Base-by-base conservation (phyloP, 495 filamentous ascomycete species). In the Elasticomyces elasticus region DNA sequence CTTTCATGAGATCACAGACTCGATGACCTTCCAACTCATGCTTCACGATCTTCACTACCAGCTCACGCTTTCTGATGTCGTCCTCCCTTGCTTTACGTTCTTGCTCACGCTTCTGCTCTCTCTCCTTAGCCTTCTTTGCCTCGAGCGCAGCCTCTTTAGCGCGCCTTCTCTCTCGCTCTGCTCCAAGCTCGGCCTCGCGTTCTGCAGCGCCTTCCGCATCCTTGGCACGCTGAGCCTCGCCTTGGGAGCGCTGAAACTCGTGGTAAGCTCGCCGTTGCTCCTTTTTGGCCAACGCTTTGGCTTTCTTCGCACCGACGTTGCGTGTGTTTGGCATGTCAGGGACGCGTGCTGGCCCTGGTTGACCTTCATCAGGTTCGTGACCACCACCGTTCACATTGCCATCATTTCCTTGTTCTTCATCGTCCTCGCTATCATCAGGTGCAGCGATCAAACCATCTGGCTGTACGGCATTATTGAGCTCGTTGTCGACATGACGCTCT, bases 261-360 rank as follows among this genome's bases (percentile, higher is more conserved):
- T 73, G 63, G 61, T 76, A 75, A 10, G 73, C 73, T 24, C 74
- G 66, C 20, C 69, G 69, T 48, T 75, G 74, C 45, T 76, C 74
- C 26, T 66, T 62, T 22, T 68, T 69, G 5, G 72, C 70, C 26
- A 76, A 63, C 10, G 73, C 73, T 42, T 67, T 67, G 10, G 71
- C 70, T 54, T 77, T 77, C 49, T 77, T 77, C 1, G 71, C 60
- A 28, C 74, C 74, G 23, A 76, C 62, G 28, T 46, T 62, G 40
- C 72, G 68, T 38, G 58, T 57, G 24, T 43, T 26, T 15, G 58
- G 57, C 1, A 53, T 59, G 5, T 45, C 28, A 1, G 31, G 30
- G 19, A 24, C 17, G 23, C 33, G 19, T 17, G 43, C 43, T 10
- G 52, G 56, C 5, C 37, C 45, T 1, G 58, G 37, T 46, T 55